phyloP scores from a whole-genome alignment of 805 yeast genomes.

The Cephaloascus albidus region DNA sequence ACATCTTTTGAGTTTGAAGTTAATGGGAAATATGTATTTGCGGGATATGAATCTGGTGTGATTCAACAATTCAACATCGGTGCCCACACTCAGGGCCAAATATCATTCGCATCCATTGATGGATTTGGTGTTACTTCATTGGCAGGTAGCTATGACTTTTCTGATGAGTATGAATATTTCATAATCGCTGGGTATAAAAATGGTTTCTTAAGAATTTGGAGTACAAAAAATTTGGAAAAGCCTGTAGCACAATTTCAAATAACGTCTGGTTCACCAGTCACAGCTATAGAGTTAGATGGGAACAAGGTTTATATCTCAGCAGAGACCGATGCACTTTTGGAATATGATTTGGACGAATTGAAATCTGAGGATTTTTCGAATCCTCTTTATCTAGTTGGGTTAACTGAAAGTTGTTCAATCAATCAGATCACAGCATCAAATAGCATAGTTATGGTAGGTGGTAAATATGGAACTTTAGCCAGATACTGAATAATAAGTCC shows the following conservation, averaged over 20 bases:
- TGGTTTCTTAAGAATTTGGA: constrained; percentile 10
- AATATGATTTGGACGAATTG: background rate
- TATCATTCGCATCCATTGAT: constrained; percentile 1
- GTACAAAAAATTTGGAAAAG: background rate
- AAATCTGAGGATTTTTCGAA: background rate
- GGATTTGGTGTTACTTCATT: constrained; percentile 8
- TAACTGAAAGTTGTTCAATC: background rate
- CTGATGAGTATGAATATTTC: constrained; percentile 3
- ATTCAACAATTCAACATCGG: constrained; percentile 14
- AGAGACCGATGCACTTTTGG: background rate
- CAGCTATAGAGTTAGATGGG: background rate
- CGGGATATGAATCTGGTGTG: constrained; percentile 31
- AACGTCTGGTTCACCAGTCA: background rate
- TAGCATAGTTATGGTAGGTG: background rate
- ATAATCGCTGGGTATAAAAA: constrained; percentile 12
- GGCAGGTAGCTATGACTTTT: background rate
- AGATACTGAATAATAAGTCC: background rate
- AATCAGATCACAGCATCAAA: background rate
- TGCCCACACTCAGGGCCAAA: constrained; percentile 9
- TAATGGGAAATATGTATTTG: constrained; percentile 28
- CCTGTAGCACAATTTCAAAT: background rate
- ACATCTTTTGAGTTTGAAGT: constrained; percentile 35
- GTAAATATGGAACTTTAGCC: background rate
- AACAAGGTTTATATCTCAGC: background rate
- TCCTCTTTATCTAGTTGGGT: background rate